Evolutionary conservation across 1,139 yeast genomes (phyloP).

Genomic region (Wickerhamiella pararugosa): DNA sequence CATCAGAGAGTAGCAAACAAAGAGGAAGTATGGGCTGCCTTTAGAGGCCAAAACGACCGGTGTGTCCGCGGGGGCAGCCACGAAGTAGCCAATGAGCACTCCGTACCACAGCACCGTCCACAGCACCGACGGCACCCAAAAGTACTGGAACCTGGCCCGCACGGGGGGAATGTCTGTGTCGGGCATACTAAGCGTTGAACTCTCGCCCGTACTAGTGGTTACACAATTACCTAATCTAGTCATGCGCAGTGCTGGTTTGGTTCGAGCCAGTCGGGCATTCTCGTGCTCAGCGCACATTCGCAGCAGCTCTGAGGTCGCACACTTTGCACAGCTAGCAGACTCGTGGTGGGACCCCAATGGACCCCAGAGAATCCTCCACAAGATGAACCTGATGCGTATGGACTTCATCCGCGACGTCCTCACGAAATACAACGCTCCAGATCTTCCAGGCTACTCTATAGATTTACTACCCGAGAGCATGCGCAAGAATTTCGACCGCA

Average conservation of each 20-base stretch:
- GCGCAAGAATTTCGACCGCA: constrained; percentile 30
- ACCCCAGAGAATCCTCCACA: constrained; percentile 81
- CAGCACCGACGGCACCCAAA: no score
- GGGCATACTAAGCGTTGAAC: no score
- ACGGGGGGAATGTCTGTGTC: no score
- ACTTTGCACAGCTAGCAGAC: constrained; percentile 72
- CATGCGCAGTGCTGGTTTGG: background rate
- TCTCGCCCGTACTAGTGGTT: background rate
- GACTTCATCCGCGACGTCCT: constrained; percentile 64
- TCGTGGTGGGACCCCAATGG: constrained; percentile 97
- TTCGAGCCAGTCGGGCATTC: background rate
- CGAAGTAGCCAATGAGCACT: no score
- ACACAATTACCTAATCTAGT: background rate
- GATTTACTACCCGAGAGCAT: constrained; percentile 47
- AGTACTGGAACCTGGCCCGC: no score
- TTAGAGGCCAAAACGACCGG: no score
- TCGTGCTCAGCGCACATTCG: background rate
- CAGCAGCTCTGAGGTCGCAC: constrained; percentile 40
- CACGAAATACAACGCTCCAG: constrained; percentile 26
- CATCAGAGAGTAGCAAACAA: no score
- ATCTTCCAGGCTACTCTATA: constrained; percentile 53
- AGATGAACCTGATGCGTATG: constrained; percentile 82
- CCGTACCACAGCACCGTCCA: background rate
- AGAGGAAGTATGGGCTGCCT: no score
- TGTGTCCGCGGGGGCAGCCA: no score